A percentile compares a stretch with the other conserved stretches of the same genome.
Evolutionary conservation across 139 green algal species (phyloP).

Genomic region (Coccomyxa sp.): DNA sequence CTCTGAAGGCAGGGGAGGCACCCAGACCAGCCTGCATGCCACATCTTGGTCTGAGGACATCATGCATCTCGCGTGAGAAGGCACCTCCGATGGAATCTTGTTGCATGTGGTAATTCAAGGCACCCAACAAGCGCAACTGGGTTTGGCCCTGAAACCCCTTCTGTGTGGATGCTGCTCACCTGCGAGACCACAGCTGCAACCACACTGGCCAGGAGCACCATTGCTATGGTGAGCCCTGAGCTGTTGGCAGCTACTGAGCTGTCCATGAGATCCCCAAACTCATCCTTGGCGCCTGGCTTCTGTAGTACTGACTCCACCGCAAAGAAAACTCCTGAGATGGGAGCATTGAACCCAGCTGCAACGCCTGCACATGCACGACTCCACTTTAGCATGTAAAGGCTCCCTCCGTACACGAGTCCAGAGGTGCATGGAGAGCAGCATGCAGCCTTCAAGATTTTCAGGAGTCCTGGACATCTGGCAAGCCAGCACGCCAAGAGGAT

Average conservation of each 20-base stretch:
- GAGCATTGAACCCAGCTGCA: slow-evolving; percentile 92
- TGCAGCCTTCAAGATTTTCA: too few species aligned
- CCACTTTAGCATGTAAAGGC: too few species aligned
- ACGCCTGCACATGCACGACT: slow-evolving; percentile 53
- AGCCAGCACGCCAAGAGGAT: background rate
- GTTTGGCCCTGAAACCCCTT: too few species aligned
- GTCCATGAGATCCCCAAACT: too few species aligned
- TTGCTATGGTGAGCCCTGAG: slow-evolving; percentile 42
- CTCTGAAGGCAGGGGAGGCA: slow-evolving; percentile 53
- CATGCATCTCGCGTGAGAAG: too few species aligned
- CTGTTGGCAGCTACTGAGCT: background rate
- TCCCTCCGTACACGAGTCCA: too few species aligned
- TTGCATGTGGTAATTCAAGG: too few species aligned
- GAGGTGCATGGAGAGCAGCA: too few species aligned
- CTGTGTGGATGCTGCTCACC: too few species aligned
- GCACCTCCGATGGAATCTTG: too few species aligned
- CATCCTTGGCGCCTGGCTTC: slow-evolving; percentile 6
- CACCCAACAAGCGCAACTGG: too few species aligned
- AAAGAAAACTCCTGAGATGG: slow-evolving; percentile 91
- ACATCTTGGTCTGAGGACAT: too few species aligned
- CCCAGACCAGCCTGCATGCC: slow-evolving; percentile 58
- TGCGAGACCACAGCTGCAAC: slow-evolving; percentile 61
- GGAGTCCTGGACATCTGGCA: background rate
- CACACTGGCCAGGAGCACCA: slow-evolving; percentile 72
- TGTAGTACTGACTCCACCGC: slow-evolving; percentile 86